Evolutionary conservation across 768 basidiomycete genomes (phyloP).

Genomic region (Trametes cinnabarina): DNA sequence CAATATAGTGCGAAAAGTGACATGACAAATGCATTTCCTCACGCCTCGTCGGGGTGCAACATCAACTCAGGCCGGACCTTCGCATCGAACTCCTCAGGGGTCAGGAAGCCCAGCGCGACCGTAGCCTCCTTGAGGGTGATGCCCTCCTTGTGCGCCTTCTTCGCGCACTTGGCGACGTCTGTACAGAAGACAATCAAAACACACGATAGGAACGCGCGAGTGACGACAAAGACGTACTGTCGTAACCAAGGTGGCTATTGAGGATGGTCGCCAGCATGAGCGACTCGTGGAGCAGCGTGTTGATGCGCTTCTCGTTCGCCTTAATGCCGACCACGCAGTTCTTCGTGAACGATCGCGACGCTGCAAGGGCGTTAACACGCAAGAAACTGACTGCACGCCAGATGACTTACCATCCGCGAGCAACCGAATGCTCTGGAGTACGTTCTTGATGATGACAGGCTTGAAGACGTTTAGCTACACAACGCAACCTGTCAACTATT

Average conservation of each 20-base stretch:
- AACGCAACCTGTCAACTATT: conserved; percentile 30
- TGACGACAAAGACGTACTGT: conserved; percentile 62
- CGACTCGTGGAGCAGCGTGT: conserved; percentile 86
- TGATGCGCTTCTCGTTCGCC: conserved; percentile 94
- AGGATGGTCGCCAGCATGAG: conserved; percentile 98
- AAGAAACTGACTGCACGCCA: neutral
- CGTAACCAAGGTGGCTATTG: conserved; percentile 94
- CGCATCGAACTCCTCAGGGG: conserved; percentile 88
- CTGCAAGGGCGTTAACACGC: conserved; percentile 34
- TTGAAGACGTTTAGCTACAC: conserved; percentile 97
- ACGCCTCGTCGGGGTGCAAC: conserved; percentile 67
- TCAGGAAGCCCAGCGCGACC: conserved; percentile 80
- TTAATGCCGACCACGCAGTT: conserved; percentile 95
- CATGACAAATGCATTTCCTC: conserved; percentile 18
- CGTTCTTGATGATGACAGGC: conserved; percentile 97
- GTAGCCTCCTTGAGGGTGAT: conserved; percentile 95
- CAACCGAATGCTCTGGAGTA: conserved; percentile 92
- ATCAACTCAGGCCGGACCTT: conserved; percentile 93
- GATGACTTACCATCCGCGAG: conserved; percentile 77
- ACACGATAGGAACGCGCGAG: conserved; percentile 4
- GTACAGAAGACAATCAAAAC: conserved; percentile 18
- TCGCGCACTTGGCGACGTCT: conserved; percentile 98
- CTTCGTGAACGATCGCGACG: conserved; percentile 90
- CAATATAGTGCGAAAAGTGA: conserved; percentile 3
- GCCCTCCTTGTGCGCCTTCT: conserved; percentile 99